These are phyloP conservation scores for Sclerospora graminicola DNA, from an alignment of 352 stramenopile species.

Conservation along the genomic window DNA sequence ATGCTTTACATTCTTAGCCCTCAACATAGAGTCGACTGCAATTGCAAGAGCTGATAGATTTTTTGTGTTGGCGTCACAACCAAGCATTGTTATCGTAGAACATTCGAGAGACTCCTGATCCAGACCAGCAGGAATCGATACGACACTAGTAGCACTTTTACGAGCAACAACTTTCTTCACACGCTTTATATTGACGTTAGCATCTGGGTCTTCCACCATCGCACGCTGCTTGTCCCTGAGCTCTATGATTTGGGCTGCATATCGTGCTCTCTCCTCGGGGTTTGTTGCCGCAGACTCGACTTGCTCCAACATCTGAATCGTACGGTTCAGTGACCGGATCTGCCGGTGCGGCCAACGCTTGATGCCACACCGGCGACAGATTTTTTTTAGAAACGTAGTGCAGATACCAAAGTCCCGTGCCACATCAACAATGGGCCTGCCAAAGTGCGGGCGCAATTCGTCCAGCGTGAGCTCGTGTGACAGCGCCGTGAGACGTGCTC, in stretches of 20 bases:
- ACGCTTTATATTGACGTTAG: constrained; percentile 44
- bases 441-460: constrained; percentile 52
- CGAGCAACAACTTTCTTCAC: constrained; percentile 36
- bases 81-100: neutral
- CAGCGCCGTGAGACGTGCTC: constrained; percentile 36
- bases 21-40: constrained; percentile 10
- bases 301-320: constrained; percentile 66
- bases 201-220: constrained; percentile 57
- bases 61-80: constrained; percentile 1
- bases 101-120: constrained; percentile 1
- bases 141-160: constrained; percentile 5
- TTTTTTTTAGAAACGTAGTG: constrained; percentile 73
- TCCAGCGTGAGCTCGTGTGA: constrained; percentile 48
- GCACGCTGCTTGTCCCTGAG: constrained; percentile 55
- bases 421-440: constrained; percentile 52
- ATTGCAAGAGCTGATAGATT: constrained; percentile 11
- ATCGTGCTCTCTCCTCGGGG: constrained; percentile 38
- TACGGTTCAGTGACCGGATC: constrained; percentile 55
- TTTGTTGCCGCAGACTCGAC: constrained; percentile 34
- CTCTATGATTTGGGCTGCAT: constrained; percentile 41
- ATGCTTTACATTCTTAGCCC: neutral
- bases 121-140: constrained; percentile 1
- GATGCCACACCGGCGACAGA: constrained; percentile 51
- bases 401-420: constrained; percentile 61
- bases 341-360: constrained; percentile 61